Evolutionary conservation across 441 rosid species (phyloP), one percentile per base, ranked within the genome.

Genomic region (Cnidoscolus chayamansa): DNA sequence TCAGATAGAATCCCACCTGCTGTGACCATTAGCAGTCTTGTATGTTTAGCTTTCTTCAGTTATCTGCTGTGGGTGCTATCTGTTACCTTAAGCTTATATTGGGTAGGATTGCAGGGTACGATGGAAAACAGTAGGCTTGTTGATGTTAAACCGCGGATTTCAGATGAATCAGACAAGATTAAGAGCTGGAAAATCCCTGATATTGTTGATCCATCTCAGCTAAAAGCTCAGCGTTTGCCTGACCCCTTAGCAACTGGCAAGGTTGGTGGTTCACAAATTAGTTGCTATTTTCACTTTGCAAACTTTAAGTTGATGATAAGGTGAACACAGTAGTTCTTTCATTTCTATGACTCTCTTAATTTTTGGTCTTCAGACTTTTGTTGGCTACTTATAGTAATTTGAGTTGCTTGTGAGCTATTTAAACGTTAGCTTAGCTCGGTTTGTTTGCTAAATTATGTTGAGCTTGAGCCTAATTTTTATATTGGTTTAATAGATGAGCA

Each of bases 121-220:
- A 80, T 84, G 75, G 87, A 85, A 56, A 76, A 67, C 65, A 76
- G 83, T 70, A 79, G 85, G 79, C 82, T 82, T n/a, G 76, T 80
- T 76, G 89, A 84, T 62, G 86, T 82, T 72, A 86, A 84, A 72
- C 87, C 87, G 10, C 77, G 89, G 17, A 77, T 82, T 69, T 65
- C 79, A 6, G 86, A 86, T 50, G 86, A 77, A 48, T 53, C 68
- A 9, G 86, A 83, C 77, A 83, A 79, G 77, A 72, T 78, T 32
- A 83, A 81, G 75, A 75, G 78, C 77, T 83, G 88, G 86, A 83
- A 73, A 65, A 76, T 74, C 68, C 80, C 84, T 63, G 86, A 85
- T 78, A 78, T 85, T 47, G 74, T 70, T 1, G 86, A 85, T 62
- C 63, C 83, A 70, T 83, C 82, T 70, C 85, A 83, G 20, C 66